Evolutionary conservation across 176 grass and related monocot species (phyloP), one percentile per base, ranked within the genome.

Genomic region (Bonia amplexicaulis): DNA sequence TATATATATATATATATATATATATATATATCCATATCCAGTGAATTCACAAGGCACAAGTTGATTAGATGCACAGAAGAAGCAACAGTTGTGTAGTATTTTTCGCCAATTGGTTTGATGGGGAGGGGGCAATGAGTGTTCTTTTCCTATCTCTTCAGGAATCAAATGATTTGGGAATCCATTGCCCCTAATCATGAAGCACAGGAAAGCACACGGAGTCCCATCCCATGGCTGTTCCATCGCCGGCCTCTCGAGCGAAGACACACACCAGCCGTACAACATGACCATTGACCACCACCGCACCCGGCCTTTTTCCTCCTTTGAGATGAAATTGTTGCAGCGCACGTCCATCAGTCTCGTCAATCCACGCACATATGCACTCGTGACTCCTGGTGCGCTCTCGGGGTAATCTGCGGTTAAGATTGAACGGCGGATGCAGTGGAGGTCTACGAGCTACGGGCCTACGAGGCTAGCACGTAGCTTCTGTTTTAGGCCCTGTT

Each of bases 151-250:
- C 44, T 52, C 62, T 69, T 69, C 16, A 81, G 16, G 69, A 74
- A 63, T 37, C 71, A 77, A 82, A 90, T 82, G 78, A 85, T 85
- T 81, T 71, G 64, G 83, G 71, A 69, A 77, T 76, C 60, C 47
- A 61, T 67, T 69, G 62, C 82, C 33, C 15, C 63, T 81, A 63
- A 81, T 89, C 88, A 81, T 89, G 63, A 70, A 69, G 17, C 71
- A 53, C 63, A 26, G 75, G 82, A 82, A 74, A 89, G 81, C 39
- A 25, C 62, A 44, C 82, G n/a, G 62, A 53, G n/a, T n/a, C 66
- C 70, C n/a, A 9, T 31, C 31, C 31, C 77, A 81, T 54, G 77
- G 76, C 76, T 39, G 57, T 73, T 53, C 70, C 70, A 76, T 76
- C 82, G 23, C 60, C 16, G 48, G 48, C 48, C 48, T 15, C 69